A percentile compares a stretch with the other conserved stretches of the same genome.
These are phyloP conservation scores for Sarocladium oryzae DNA, from an alignment of 2,329 filamentous ascomycete species.

Conservation along the genomic window DNA sequence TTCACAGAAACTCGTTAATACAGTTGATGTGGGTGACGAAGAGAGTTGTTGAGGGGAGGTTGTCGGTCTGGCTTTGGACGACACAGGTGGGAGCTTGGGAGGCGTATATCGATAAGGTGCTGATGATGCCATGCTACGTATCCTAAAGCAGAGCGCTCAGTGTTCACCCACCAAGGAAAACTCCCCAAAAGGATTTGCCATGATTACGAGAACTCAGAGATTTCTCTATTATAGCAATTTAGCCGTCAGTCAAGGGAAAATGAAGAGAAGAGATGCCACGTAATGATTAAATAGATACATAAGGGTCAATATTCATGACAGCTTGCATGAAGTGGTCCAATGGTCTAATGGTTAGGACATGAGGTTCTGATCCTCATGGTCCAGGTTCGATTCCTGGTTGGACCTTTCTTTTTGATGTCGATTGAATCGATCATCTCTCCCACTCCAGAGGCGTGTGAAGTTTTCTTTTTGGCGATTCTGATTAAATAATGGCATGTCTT, in stretches of 20 bases:
- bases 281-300: not conserved
- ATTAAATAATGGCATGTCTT: no score
- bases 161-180: no score
- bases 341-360: conserved; percentile 10
- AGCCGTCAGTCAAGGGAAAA: not conserved
- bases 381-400: conserved; percentile 10
- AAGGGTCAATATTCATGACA: not conserved
- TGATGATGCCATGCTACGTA: not conserved
- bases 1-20: not conserved
- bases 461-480: no score
- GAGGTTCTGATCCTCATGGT: conserved; percentile 10
- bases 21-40: not conserved
- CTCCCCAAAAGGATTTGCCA: no score
- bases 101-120: conserved; percentile 7
- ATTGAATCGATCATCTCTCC: not conserved
- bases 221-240: not conserved
- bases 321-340: conserved; percentile 1
- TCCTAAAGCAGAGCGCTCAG: not conserved
- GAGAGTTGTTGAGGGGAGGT: not conserved
- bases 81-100: not conserved
- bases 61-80: not conserved
- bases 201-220: no score
- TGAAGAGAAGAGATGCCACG: not conserved
- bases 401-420: conserved; percentile 8
- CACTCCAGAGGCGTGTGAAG: no score